phyloP scores from a whole-genome alignment of 305 asterid species.

The Fraxinus angustifolia region DNA sequence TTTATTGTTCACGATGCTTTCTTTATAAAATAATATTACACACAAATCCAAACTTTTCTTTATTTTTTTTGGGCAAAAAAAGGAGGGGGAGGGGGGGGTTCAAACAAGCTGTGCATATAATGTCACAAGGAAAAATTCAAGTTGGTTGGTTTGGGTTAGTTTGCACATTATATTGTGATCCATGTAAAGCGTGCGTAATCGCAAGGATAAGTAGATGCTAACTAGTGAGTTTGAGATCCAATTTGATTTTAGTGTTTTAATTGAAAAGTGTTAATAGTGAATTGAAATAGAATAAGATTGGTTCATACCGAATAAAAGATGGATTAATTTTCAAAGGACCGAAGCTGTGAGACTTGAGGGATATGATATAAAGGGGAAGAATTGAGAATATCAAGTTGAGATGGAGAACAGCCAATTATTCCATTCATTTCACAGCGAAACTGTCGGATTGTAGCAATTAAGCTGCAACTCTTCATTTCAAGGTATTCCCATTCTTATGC shows the following conservation, averaged over 20 bases:
- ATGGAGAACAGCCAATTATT: neutral
- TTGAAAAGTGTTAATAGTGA: no score
- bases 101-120: no score
- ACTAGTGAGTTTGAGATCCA: neutral
- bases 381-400: neutral
- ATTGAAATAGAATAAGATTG: neutral
- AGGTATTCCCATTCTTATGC: neutral
- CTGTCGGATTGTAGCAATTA: neutral
- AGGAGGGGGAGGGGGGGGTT: no score
- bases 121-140: no score
- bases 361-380: neutral
- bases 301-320: neutral
- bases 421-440: neutral
- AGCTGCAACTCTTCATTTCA: neutral
- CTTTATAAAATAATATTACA: no score
- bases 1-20: no score
- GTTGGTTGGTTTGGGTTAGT: neutral
- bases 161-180: neutral
- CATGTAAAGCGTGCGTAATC: neutral
- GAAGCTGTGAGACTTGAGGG: neutral
- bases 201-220: neutral
- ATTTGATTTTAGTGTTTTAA: no score
- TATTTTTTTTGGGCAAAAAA: no score
- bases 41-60: no score
- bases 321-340: neutral